Conservation (phyloP, 257 asterid species). For the Solanum infundibuliforme region DNA sequence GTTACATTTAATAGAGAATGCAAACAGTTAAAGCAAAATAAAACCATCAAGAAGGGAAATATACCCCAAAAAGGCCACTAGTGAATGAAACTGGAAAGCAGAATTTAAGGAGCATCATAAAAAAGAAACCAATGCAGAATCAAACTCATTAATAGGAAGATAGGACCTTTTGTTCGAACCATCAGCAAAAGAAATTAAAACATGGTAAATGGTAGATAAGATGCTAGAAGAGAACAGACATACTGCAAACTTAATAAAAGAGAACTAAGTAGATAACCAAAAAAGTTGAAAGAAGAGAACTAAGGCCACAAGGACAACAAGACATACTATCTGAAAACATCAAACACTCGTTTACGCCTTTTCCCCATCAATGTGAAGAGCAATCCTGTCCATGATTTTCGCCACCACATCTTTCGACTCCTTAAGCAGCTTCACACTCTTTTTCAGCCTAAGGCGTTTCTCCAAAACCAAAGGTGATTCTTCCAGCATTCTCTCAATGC, state of each 20-base stretch:
- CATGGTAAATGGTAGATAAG: not conserved
- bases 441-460: not conserved
- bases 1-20: too few species aligned
- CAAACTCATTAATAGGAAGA: too few species aligned
- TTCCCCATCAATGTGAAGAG: not conserved
- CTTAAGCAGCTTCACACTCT: constrained; percentile 7
- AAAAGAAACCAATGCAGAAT: too few species aligned
- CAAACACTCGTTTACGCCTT: not conserved
- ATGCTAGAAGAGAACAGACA: not conserved
- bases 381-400: not conserved
- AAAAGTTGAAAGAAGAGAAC: not conserved
- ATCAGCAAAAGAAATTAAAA: too few species aligned
- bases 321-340: not conserved
- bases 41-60: too few species aligned
- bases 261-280: not conserved
- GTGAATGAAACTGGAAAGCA: too few species aligned
- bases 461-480: constrained; percentile 10
- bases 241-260: not conserved
- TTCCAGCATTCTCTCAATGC: constrained; percentile 7
- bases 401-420: constrained; percentile 15
- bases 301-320: not conserved
- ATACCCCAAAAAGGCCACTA: too few species aligned
- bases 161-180: too few species aligned
- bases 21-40: too few species aligned
- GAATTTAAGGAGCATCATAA: too few species aligned